Percentiles rank a stretch among this genome's conserved stretches.
These are phyloP conservation scores for Naganishia antarctica DNA, from an alignment of 768 basidiomycete species.

Conservation along the genomic window DNA sequence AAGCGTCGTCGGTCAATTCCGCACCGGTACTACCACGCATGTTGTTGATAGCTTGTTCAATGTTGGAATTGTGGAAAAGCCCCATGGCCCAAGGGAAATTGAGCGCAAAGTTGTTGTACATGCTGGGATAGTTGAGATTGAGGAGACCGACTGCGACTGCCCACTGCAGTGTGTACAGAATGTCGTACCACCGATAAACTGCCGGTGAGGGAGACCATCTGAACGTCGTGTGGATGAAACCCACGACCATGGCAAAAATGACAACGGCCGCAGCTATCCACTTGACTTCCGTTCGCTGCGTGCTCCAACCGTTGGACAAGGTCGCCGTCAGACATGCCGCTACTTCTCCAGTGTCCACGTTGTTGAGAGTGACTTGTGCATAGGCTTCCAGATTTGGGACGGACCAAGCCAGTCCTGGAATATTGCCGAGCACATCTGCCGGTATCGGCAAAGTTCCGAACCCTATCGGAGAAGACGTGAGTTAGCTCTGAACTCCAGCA, in stretches of 20 bases:
- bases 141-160: conserved; percentile 72
- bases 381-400: conserved; percentile 91
- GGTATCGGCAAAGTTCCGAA: conserved; percentile 48
- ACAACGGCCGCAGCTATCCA: conserved; percentile 68
- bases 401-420: conserved; percentile 75
- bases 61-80: conserved; percentile 57
- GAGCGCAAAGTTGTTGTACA: conserved; percentile 71
- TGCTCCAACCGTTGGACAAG: conserved; percentile 83
- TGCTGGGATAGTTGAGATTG: conserved; percentile 77
- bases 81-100: conserved; percentile 90
- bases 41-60: conserved; percentile 72
- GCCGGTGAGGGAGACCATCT: conserved; percentile 54
- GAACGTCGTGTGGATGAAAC: conserved; percentile 53
- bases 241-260: conserved; percentile 54
- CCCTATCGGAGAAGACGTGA: too few relatives aligned
- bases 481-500: too few relatives aligned
- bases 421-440: conserved; percentile 55
- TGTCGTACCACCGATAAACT: conserved; percentile 72
- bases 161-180: conserved; percentile 76
- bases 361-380: conserved; percentile 69
- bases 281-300: conserved; percentile 66
- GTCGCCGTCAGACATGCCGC: conserved; percentile 90
- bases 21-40: conserved; percentile 83
- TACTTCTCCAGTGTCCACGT: conserved; percentile 64
- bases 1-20: conserved; percentile 58